phyloP scores from a whole-genome alignment of 495 filamentous ascomycete genomes.

The Pseudoneurospora amorphoporcata region DNA sequence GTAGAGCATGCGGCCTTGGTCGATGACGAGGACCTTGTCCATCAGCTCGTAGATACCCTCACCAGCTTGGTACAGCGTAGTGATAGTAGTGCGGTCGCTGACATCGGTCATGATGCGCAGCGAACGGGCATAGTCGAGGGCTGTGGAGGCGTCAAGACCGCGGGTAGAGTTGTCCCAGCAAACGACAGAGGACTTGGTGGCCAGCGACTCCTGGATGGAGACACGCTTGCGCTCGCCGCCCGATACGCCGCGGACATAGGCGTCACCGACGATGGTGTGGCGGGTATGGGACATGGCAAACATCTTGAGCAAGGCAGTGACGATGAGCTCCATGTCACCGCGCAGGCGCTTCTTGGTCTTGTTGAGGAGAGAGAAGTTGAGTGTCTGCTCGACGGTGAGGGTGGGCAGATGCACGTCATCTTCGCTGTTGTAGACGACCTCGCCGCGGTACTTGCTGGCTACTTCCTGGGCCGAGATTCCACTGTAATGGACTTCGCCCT shows the following conservation, averaged over 20 bases:
- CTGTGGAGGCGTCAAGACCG: constrained; percentile 71
- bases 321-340: constrained; percentile 55
- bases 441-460: constrained; percentile 59
- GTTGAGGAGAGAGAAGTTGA: constrained; percentile 74
- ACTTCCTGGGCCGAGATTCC: constrained; percentile 63
- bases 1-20: constrained; percentile 59
- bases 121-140: constrained; percentile 68
- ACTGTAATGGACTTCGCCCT: constrained; percentile 66
- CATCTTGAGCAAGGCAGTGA: constrained; percentile 60
- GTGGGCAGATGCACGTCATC: constrained; percentile 72
- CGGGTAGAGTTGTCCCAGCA: constrained; percentile 66
- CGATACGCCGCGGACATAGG: constrained; percentile 64
- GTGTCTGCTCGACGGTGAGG: constrained; percentile 68
- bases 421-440: constrained; percentile 76
- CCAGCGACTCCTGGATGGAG: constrained; percentile 42
- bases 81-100: constrained; percentile 68
- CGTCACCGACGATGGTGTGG: constrained; percentile 77
- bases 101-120: constrained; percentile 77
- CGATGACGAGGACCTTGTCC: constrained; percentile 58
- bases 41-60: constrained; percentile 76
- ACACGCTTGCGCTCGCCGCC: constrained; percentile 51
- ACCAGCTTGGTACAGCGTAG: constrained; percentile 76
- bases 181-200: constrained; percentile 38
- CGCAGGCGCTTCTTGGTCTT: constrained; percentile 69
- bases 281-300: constrained; percentile 72